A percentile compares a stretch with the other conserved stretches of the same genome.
Evolutionary conservation across 345 rosid genomes (phyloP).

Genomic region (Cardamine occulta): DNA sequence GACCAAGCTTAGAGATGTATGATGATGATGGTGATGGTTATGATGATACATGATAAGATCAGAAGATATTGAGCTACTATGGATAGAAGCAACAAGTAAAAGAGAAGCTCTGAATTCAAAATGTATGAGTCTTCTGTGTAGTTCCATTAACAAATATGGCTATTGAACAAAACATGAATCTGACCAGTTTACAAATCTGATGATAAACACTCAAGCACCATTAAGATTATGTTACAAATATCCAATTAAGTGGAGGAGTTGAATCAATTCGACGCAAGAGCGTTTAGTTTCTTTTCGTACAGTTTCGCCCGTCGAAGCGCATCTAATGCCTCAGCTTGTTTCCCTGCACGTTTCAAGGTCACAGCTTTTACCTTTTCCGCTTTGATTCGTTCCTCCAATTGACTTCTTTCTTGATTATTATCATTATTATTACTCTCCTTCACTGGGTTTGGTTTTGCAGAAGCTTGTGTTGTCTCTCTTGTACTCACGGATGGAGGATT

Average conservation of each 20-base stretch:
- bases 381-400: constrained; percentile 75
- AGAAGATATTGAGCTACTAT: not conserved
- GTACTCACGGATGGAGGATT: constrained; percentile 34
- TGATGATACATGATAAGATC: not conserved
- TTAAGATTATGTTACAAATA: constrained; percentile 15
- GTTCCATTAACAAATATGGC: constrained; percentile 4
- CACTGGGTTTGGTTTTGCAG: constrained; percentile 23
- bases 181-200: constrained; percentile 14
- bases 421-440: constrained; percentile 50
- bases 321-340: constrained; percentile 89
- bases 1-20: too few relatives aligned
- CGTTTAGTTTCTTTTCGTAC: constrained; percentile 73
- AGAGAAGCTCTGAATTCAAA: constrained; percentile 3
- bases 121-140: constrained; percentile 1
- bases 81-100: not conserved
- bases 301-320: constrained; percentile 78
- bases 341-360: constrained; percentile 76
- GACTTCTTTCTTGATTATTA: constrained; percentile 57
- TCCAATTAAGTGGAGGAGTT: not conserved
- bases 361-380: constrained; percentile 81
- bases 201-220: constrained; percentile 15
- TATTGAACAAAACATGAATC: not conserved
- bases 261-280: constrained; percentile 47
- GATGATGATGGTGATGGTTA: not conserved
- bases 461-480: constrained; percentile 32